Conservation (phyloP, 176 grass and related monocot genomes). For the Elymus sibiricus region DNA sequence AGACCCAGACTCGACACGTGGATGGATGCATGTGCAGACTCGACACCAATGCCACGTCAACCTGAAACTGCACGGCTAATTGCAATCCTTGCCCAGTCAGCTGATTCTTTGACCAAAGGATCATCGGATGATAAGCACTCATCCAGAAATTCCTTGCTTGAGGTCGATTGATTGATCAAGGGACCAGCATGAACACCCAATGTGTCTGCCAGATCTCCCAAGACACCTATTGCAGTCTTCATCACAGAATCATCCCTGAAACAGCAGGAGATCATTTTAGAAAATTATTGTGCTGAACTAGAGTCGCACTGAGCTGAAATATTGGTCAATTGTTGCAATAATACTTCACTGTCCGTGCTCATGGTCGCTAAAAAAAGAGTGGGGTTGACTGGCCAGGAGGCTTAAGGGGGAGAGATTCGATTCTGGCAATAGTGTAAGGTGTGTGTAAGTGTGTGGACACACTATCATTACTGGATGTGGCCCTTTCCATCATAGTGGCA, state of each 20-base stretch:
- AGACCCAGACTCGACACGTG: conserved; percentile 46
- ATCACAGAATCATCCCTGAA: conserved; percentile 92
- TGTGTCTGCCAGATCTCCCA: conserved; percentile 84
- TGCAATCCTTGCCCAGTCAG: conserved; percentile 76
- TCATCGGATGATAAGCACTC: conserved; percentile 82
- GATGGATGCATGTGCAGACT: conserved; percentile 60
- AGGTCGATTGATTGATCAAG: conserved; percentile 61
- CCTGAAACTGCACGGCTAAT: conserved; percentile 77
- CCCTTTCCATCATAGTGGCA: not conserved
- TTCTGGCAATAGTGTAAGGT: not conserved
- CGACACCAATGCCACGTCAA: conserved; percentile 33
- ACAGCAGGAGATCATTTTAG: not conserved
- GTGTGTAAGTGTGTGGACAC: not conserved
- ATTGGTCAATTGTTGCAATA: not conserved
- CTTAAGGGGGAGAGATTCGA: conserved; percentile 8
- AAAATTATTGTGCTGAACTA: conserved; percentile 3
- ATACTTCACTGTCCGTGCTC: not conserved
- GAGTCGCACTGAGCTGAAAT: not conserved
- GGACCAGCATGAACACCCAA: conserved; percentile 67
- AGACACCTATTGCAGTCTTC: conserved; percentile 80
- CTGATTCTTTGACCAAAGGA: conserved; percentile 69
- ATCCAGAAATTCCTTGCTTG: conserved; percentile 67
- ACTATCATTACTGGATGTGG: not conserved
- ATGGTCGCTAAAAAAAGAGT: not conserved
- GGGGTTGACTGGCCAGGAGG: not conserved